Evolutionary conservation across 441 rosid species (phyloP).

Genomic region (Pelargonium australe): DNA sequence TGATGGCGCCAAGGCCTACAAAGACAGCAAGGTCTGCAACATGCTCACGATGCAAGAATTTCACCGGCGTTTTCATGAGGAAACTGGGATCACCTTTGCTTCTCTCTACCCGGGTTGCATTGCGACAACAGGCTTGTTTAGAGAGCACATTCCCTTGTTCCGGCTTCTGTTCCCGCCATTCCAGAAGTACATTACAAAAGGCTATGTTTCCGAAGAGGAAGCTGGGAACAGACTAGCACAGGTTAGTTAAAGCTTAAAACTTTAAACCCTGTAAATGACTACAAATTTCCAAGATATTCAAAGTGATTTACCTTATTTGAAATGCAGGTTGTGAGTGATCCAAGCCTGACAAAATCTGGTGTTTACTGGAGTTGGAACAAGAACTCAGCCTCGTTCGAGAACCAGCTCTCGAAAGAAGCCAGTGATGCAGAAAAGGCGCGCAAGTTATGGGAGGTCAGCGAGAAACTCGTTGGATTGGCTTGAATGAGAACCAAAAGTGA

Average conservation of each 20-base stretch:
- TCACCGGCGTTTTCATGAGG: slow-evolving; percentile 75
- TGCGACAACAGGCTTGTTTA: slow-evolving; percentile 84
- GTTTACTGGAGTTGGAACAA: slow-evolving; percentile 97
- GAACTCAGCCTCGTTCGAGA: slow-evolving; percentile 78
- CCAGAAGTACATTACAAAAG: slow-evolving; percentile 89
- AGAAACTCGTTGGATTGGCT: slow-evolving; percentile 79
- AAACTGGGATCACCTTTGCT: slow-evolving; percentile 67
- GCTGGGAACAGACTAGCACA: slow-evolving; percentile 89
- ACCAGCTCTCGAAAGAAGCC: slow-evolving; percentile 76
- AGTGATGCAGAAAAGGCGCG: slow-evolving; percentile 71
- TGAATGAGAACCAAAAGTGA: slow-evolving; percentile 18
- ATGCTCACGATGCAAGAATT: slow-evolving; percentile 90
- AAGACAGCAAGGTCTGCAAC: slow-evolving; percentile 91
- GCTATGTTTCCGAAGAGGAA: slow-evolving; percentile 83
- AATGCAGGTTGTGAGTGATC: slow-evolving; percentile 65
- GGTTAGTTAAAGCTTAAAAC: slow-evolving; percentile 24
- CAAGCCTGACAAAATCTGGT: slow-evolving; percentile 71
- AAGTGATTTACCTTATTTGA: not conserved
- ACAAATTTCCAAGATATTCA: not conserved
- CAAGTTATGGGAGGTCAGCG: slow-evolving; percentile 80
- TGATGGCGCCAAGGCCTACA: slow-evolving; percentile 94
- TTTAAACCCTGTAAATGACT: not conserved
- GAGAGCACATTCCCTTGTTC: slow-evolving; percentile 77
- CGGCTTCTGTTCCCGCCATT: slow-evolving; percentile 78
- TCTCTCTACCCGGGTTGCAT: slow-evolving; percentile 94